Conservation (phyloP, 495 filamentous ascomycete genomes). For the Xylaria flabelliformis region DNA sequence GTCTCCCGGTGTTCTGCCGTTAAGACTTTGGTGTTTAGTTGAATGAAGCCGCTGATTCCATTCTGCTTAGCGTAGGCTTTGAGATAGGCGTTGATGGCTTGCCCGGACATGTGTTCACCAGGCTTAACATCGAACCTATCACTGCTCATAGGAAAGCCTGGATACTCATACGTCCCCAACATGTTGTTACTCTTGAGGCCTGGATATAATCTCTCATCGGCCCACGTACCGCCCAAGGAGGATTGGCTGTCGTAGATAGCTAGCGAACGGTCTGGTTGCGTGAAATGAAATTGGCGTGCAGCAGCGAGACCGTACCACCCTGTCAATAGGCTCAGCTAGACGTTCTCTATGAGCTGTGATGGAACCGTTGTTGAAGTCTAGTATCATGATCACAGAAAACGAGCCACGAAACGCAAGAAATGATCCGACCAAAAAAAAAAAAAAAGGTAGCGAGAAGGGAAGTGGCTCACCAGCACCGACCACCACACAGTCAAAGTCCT, state of each 20-base stretch:
- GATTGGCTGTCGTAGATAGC: constrained; percentile 48
- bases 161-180: constrained; percentile 70
- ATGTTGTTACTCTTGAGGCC: constrained; percentile 67
- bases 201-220: constrained; percentile 65
- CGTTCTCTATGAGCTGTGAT: neutral
- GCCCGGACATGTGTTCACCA: constrained; percentile 71
- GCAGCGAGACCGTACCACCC: constrained; percentile 51
- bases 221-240: constrained; percentile 73
- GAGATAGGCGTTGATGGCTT: constrained; percentile 67
- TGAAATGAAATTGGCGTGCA: constrained; percentile 50
- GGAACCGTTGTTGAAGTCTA: neutral
- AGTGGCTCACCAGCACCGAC: constrained; percentile 51
- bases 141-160: constrained; percentile 73
- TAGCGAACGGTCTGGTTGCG: constrained; percentile 47
- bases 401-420: neutral
- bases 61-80: constrained; percentile 62
- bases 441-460: neutral
- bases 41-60: constrained; percentile 57
- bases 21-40: constrained; percentile 59
- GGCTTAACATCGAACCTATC: constrained; percentile 62
- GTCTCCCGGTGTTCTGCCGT: constrained; percentile 53
- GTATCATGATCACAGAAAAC: neutral
- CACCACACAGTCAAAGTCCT: constrained; percentile 51
- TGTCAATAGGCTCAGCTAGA: constrained; percentile 28
- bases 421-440: neutral